Percentiles rank a stretch among this genome's conserved stretches.
Evolutionary conservation across 306 rosid species (phyloP).

Genomic region (Elaeagnus macrophylla): DNA sequence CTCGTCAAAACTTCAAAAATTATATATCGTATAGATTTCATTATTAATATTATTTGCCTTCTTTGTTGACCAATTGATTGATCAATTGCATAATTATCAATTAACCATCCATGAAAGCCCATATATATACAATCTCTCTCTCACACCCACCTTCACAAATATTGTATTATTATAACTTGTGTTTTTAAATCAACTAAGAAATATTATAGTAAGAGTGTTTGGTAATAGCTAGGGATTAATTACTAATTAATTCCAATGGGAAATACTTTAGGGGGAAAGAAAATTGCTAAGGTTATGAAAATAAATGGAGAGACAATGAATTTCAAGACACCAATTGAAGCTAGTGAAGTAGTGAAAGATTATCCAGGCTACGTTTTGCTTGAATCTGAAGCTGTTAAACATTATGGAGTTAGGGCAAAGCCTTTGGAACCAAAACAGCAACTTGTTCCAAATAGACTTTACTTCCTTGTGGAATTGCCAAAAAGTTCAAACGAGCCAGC

Average conservation of each 20-base stretch:
- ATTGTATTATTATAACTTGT: not conserved
- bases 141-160: slow-evolving; percentile 23
- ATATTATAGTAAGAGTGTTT: not conserved
- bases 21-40: not conserved
- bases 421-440: slow-evolving; percentile 43
- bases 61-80: slow-evolving; percentile 49
- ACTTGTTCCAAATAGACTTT: slow-evolving; percentile 46
- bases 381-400: slow-evolving; percentile 75
- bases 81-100: not conserved
- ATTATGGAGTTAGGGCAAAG: slow-evolving; percentile 66
- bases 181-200: not conserved
- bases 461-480: slow-evolving; percentile 75
- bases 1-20: slow-evolving; percentile 20
- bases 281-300: slow-evolving; percentile 68
- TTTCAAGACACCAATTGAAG: slow-evolving; percentile 47
- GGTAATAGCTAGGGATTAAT: not conserved
- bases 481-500: slow-evolving; percentile 16
- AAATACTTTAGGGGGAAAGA: slow-evolving; percentile 61
- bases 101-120: too few species aligned
- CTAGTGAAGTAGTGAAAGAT: slow-evolving; percentile 39
- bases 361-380: slow-evolving; percentile 64
- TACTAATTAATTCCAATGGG: slow-evolving; percentile 41
- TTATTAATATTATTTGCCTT: slow-evolving; percentile 37
- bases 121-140: slow-evolving; percentile 19
- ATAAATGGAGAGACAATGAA: slow-evolving; percentile 76